Evolutionary conservation across 2,329 filamentous ascomycete species (phyloP).

Genomic region (Aspergillus versicolor): DNA sequence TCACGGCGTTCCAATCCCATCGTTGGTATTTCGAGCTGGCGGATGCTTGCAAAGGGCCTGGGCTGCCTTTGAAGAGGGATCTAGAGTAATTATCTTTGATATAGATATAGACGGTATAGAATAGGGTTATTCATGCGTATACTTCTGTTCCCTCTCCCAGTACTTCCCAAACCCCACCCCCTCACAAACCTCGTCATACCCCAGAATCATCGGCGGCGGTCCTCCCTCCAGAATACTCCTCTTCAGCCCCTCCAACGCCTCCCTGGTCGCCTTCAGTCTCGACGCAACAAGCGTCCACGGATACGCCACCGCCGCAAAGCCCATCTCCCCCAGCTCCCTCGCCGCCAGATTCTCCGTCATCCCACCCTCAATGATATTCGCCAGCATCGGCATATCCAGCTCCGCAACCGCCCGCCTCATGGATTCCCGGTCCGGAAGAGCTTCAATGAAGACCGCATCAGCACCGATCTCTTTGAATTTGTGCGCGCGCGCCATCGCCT

Average conservation of each 20-base stretch:
- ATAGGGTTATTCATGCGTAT: too few relatives aligned
- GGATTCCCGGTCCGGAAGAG: conserved; percentile 43
- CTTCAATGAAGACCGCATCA: conserved; percentile 49
- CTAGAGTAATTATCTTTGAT: too few relatives aligned
- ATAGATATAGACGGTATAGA: too few relatives aligned
- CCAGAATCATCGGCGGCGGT: conserved; percentile 46
- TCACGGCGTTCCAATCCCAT: background rate
- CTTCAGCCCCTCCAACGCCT: conserved; percentile 39
- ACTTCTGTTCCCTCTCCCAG: conserved; percentile 20
- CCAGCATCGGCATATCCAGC: conserved; percentile 41
- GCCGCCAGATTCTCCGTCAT: conserved; percentile 44
- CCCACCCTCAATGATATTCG: conserved; percentile 47
- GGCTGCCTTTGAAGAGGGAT: too few relatives aligned
- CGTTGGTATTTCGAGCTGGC: too few relatives aligned
- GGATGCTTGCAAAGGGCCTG: too few relatives aligned
- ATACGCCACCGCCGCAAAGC: conserved; percentile 45
- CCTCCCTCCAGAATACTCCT: conserved; percentile 42
- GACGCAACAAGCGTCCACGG: conserved; percentile 48
- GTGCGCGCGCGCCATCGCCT: conserved; percentile 43
- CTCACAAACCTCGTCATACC: conserved; percentile 46
- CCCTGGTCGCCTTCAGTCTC: conserved; percentile 41
- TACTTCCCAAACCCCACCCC: conserved; percentile 49
- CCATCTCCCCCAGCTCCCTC: conserved; percentile 39
- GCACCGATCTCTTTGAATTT: conserved; percentile 47
- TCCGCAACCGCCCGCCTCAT: conserved; percentile 43